A percentile compares a stretch with the other conserved stretches of the same genome.
phyloP scores from a whole-genome alignment of 441 rosid genomes.

The Pelargonium australe region DNA sequence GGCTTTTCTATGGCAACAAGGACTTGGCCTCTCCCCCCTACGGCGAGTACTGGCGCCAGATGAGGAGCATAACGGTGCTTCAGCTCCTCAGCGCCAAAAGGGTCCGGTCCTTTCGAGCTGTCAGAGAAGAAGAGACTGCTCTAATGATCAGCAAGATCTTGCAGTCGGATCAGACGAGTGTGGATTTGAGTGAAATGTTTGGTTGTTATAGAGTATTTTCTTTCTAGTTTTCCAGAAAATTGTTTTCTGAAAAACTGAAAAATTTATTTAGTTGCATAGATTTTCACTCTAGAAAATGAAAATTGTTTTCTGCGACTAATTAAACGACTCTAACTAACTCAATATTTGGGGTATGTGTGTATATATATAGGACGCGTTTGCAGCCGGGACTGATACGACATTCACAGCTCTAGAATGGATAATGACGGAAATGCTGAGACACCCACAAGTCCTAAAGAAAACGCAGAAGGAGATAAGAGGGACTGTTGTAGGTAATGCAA shows the following conservation, averaged over 20 bases:
- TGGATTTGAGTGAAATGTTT: conserved; percentile 1
- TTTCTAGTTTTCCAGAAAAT: no score
- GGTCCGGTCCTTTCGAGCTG: conserved; percentile 23
- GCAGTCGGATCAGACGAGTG: no score
- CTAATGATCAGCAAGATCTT: background rate
- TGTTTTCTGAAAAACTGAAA: no score
- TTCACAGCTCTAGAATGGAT: conserved; percentile 25
- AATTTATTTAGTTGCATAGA: no score
- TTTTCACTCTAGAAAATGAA: no score
- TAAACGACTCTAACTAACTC: no score
- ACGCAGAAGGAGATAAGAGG: background rate
- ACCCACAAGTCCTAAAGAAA: conserved; percentile 20
- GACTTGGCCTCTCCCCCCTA: conserved; percentile 31
- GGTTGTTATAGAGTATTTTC: no score
- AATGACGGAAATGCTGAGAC: conserved; percentile 28
- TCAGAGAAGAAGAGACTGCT: conserved; percentile 31
- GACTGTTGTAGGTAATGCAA: background rate
- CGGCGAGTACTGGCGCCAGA: conserved; percentile 45
- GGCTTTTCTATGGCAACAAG: conserved; percentile 24
- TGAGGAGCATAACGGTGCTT: conserved; percentile 31
- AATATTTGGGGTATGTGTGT: no score
- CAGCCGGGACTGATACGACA: conserved; percentile 27
- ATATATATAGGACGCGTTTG: conserved; percentile 25
- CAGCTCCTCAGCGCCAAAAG: conserved; percentile 32
- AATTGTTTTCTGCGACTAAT: no score